Conservation (phyloP, 257 asterid species). For the Nicotiana attenuata region DNA sequence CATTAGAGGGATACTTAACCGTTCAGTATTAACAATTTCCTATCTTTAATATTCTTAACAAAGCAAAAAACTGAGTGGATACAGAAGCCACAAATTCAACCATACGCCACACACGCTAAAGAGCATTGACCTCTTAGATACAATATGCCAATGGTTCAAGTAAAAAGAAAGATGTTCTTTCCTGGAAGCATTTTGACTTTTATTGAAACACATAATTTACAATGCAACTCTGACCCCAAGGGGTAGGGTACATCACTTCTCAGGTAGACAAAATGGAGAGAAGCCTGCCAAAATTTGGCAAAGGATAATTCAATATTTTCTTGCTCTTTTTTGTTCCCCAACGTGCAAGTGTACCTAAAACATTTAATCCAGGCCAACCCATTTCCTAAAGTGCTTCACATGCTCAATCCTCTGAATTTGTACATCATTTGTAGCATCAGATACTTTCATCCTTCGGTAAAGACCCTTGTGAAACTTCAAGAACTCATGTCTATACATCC, state of each 20-base stretch:
- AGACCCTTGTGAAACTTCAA: constrained; percentile 73
- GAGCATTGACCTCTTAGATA: neutral
- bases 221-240: neutral
- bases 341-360: neutral
- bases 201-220: neutral
- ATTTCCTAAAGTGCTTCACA: constrained; percentile 66
- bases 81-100: neutral
- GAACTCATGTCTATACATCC: constrained; percentile 60
- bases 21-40: too few species aligned
- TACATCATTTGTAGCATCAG: constrained; percentile 55
- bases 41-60: too few species aligned
- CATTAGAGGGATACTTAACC: too few species aligned
- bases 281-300: neutral
- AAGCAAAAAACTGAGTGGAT: neutral
- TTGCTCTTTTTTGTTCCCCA: neutral
- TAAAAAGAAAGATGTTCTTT: neutral
- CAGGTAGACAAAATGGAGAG: neutral
- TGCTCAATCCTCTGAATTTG: constrained; percentile 66
- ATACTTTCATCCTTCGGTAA: constrained; percentile 42
- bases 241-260: neutral
- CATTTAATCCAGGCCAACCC: constrained; percentile 45
- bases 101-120: neutral
- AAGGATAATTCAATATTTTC: neutral
- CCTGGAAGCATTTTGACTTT: neutral
- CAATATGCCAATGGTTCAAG: neutral